phyloP scores from a whole-genome alignment of 305 asterid genomes.

The Rubia occidens region DNA sequence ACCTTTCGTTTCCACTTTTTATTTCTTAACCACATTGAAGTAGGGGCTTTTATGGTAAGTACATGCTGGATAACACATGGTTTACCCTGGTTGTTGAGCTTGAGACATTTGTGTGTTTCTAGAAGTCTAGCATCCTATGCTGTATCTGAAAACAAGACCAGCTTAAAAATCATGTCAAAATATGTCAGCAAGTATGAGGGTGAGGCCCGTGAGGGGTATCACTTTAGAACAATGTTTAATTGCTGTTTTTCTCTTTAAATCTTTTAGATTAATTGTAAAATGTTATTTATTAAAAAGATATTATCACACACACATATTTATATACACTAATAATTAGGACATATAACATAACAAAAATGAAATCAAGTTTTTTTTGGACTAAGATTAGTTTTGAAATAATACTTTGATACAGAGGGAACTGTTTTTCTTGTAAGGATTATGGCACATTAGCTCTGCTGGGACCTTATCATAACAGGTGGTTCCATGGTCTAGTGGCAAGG shows the following conservation, averaged over 20 bases:
- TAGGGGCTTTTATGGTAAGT: not conserved
- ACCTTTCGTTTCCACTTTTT: constrained; percentile 19
- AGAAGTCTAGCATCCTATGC: not conserved
- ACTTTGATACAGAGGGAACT: not conserved
- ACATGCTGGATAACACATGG: not conserved
- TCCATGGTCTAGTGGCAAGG: constrained; percentile 10
- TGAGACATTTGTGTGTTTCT: not conserved
- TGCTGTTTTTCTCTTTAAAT: not conserved
- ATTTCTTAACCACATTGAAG: not conserved
- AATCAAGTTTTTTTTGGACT: not conserved
- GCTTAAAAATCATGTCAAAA: not conserved
- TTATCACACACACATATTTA: no score
- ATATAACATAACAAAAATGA: not conserved
- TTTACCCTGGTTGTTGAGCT: not conserved
- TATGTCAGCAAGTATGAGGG: not conserved
- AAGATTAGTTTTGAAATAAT: no score
- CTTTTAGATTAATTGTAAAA: no score
- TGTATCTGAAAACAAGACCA: not conserved
- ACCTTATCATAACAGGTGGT: not conserved
- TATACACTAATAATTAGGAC: not conserved
- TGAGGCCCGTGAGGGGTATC: not conserved
- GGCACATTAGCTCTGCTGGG: not conserved
- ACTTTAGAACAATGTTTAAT: not conserved
- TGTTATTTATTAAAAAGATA: not conserved
- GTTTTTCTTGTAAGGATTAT: not conserved